These are phyloP conservation scores for Acorus calamus DNA, from an alignment of 106 monocot species.

Conservation along the genomic window DNA sequence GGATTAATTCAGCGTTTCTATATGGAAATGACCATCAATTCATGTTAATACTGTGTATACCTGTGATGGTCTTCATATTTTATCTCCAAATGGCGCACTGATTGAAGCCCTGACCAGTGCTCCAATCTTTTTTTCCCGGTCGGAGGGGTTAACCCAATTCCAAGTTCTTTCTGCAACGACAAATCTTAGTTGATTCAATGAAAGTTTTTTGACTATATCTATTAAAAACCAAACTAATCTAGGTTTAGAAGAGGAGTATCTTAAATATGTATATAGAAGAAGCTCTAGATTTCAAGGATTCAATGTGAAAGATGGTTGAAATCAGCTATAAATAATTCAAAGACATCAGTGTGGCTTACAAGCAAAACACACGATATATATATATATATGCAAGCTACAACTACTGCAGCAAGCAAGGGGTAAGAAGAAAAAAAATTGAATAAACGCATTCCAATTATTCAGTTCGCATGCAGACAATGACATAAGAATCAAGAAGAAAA, in stretches of 20 bases:
- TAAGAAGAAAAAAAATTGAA: slow-evolving; percentile 25
- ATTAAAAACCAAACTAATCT: neutral
- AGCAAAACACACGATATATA: neutral
- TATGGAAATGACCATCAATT: neutral
- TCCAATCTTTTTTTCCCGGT: slow-evolving; percentile 52
- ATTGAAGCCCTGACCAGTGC: slow-evolving; percentile 64
- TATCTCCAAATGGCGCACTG: slow-evolving; percentile 49
- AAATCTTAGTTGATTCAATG: neutral
- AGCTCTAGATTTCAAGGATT: too few species aligned
- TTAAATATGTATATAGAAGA: too few species aligned
- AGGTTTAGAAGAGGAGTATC: too few species aligned
- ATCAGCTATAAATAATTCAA: too few species aligned
- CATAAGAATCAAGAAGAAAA: neutral
- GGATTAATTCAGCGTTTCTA: too few species aligned
- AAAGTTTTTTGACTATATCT: neutral
- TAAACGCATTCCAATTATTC: too few species aligned
- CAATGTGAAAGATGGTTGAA: too few species aligned
- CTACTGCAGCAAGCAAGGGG: neutral
- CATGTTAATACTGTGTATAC: slow-evolving; percentile 14
- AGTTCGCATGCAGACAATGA: neutral
- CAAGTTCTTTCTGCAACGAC: slow-evolving; percentile 62
- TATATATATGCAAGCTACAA: too few species aligned
- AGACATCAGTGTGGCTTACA: too few species aligned
- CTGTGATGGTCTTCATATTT: slow-evolving; percentile 46
- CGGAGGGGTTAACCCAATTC: slow-evolving; percentile 73